Base-by-base conservation (phyloP, 2,329 filamentous ascomycete species). In the Aureobasidium sp. region DNA sequence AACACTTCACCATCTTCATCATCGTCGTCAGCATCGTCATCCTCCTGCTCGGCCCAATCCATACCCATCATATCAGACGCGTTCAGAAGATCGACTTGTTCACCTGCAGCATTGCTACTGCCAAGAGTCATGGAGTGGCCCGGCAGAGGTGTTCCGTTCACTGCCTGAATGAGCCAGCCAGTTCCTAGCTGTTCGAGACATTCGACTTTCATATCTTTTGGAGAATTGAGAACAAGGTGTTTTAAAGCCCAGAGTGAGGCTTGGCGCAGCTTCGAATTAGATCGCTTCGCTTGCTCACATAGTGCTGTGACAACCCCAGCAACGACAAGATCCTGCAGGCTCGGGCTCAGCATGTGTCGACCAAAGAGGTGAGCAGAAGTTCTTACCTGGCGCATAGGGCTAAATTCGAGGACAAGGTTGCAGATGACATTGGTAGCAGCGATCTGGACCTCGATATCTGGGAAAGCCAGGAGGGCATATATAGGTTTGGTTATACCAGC, bases 161-260 rank as follows among this genome's bases (percentile, higher is more conserved):
- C 89, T 23, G 94, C 79, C 62, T 87, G 85, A 63, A 93, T 81
- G 13, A 97, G 80, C 89, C 90, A 96, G 11, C 83, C 84, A 0
- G 89, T 82, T 9, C 85, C 86, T 4, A 97, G 79, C 68, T 89
- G 85, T 53, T 92, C 85, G 13, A 97, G 76, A 62, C 90, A 90
- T 50, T 83, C 81, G 67, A 87, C 87, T 74, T 94, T 95, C 65
- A 89, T 77, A 13, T 87, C 82, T 46, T 87, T 84, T 19, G 82
- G 81, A 6, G 88, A 84, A 23, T 84, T 85, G 64, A 88, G 82
- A 2, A 95, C 87, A 53, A 96, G 81, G 73, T 97, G 90, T 70
- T 97, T 97, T 61, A 99, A 77, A 6, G 91, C 90, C 93, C 94
- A 99, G 1, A 99, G 75, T 23, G 92, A 91, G 67, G 94, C 91